Evolutionary conservation across 2,329 filamentous ascomycete species (phyloP).

Genomic region (Corinectria fuckeliana): DNA sequence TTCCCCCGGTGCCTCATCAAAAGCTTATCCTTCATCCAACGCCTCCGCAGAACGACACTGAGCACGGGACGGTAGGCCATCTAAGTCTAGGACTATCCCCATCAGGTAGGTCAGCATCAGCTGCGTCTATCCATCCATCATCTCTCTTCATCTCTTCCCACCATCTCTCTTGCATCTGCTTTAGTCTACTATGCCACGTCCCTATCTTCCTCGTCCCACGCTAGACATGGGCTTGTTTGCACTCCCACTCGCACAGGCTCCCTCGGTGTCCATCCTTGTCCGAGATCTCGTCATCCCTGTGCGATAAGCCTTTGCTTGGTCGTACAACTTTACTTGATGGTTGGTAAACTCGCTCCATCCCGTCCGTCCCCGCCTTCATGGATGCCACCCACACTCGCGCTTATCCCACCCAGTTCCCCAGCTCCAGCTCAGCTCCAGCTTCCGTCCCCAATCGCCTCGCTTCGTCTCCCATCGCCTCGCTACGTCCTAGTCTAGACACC

Average conservation of each 20-base stretch:
- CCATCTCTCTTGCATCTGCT: no score
- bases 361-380: neutral
- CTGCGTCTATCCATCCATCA: neutral
- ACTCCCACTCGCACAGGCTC: neutral
- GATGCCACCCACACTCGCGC: neutral
- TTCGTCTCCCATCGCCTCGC: neutral
- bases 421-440: no score
- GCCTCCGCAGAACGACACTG: no score
- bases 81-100: neutral
- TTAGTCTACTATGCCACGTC: no score
- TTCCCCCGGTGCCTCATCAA: no score
- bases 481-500: neutral
- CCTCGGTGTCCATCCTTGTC: conserved; percentile 1
- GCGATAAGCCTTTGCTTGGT: neutral
- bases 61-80: no score
- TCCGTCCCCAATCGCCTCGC: neutral
- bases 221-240: neutral
- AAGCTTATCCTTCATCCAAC: no score
- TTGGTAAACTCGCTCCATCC: neutral
- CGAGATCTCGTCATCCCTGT: neutral
- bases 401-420: neutral
- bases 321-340: no score
- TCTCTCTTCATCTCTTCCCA: neutral
- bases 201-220: neutral
- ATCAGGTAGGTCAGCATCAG: neutral